Conservation (phyloP, 2,329 filamentous ascomycete genomes). For the Trichoderma semiorbis region DNA sequence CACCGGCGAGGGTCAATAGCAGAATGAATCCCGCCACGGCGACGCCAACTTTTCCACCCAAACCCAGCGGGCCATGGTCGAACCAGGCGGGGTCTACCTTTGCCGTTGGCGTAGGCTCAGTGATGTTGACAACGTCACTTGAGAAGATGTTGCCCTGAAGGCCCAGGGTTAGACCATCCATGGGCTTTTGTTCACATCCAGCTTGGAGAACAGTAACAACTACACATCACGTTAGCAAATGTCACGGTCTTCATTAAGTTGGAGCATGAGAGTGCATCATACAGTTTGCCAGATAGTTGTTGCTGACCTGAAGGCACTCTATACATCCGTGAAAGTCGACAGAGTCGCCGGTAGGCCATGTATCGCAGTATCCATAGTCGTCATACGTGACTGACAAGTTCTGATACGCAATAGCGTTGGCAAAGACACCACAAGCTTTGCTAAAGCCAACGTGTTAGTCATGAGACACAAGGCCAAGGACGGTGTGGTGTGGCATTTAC, state of each 20-base stretch:
- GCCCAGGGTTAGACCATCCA: constrained; percentile 45
- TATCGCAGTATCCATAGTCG: constrained; percentile 53
- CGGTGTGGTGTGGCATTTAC: constrained; percentile 30
- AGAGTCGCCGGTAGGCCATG: constrained; percentile 41
- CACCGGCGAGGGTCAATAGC: constrained; percentile 47
- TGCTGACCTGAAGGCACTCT: constrained; percentile 42
- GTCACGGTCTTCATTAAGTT: too few species aligned
- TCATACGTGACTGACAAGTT: constrained; percentile 45
- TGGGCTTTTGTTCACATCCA: constrained; percentile 53
- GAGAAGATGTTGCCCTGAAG: constrained; percentile 54
- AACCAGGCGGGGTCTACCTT: constrained; percentile 40
- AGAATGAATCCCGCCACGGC: constrained; percentile 49
- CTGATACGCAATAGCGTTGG: constrained; percentile 45
- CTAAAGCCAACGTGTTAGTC: constrained; percentile 35
- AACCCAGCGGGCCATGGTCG: constrained; percentile 43
- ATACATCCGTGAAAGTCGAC: constrained; percentile 41
- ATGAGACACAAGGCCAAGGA: neutral
- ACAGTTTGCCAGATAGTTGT: constrained; percentile 54
- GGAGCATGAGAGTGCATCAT: constrained; percentile 18
- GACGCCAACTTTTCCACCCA: constrained; percentile 58
- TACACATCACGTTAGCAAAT: constrained; percentile 28
- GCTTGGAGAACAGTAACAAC: constrained; percentile 52
- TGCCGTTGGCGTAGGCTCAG: constrained; percentile 43
- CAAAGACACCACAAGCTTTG: constrained; percentile 50
- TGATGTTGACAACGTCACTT: constrained; percentile 44